Conservation (phyloP, 495 filamentous ascomycete species). For the Penicillium longicatenatum region DNA sequence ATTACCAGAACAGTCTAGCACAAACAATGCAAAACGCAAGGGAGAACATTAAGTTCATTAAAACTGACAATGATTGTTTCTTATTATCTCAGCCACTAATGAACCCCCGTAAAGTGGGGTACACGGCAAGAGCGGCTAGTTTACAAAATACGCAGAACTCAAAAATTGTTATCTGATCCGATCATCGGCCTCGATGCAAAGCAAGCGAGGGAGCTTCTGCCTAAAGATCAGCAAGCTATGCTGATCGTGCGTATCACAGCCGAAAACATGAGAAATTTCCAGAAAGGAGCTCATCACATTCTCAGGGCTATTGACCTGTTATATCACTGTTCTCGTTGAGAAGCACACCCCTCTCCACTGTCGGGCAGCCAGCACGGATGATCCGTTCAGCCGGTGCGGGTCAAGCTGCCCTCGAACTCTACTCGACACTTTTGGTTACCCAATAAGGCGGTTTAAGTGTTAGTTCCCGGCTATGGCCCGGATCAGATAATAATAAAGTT, state of each 20-base stretch:
- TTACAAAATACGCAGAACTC: background rate
- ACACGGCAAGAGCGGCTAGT: background rate
- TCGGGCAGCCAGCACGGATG: background rate
- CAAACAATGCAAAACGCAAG: background rate
- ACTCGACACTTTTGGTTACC: too few species aligned
- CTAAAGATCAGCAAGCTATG: background rate
- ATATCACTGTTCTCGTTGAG: background rate
- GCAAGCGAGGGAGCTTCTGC: background rate
- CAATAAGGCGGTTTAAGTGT: too few species aligned
- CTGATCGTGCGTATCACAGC: background rate
- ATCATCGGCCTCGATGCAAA: background rate
- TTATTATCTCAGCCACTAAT: background rate
- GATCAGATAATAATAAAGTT: background rate
- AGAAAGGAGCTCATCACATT: background rate
- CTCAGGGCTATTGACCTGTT: background rate
- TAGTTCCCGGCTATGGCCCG: background rate
- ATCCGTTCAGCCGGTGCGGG: background rate
- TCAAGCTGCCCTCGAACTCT: background rate
- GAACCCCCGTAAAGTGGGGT: background rate
- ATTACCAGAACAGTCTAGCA: background rate
- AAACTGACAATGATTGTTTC: background rate
- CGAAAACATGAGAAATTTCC: background rate
- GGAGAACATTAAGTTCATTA: background rate
- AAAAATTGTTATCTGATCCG: conserved; percentile 3
- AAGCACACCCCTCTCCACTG: background rate